Conservation (phyloP, 352 stramenopile genomes). For the Globisporangium uncinulatum region DNA sequence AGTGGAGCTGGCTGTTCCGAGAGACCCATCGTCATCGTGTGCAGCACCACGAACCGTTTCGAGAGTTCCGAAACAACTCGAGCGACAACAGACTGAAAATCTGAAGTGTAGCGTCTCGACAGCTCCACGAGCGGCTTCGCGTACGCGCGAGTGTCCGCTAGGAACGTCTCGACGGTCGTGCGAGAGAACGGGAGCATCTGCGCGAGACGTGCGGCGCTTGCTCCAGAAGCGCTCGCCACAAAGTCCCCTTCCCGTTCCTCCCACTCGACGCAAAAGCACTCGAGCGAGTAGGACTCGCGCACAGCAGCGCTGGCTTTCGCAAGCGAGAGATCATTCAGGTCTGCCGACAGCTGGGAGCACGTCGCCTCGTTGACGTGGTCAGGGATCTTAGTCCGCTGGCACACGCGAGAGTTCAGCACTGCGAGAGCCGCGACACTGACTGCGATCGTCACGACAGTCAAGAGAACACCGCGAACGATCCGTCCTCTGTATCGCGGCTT, state of each 20-base stretch:
- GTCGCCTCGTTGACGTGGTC: slow-evolving; percentile 1
- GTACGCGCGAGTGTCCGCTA: slow-evolving; percentile 19
- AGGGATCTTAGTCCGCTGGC: not conserved
- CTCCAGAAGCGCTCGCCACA: slow-evolving; percentile 17
- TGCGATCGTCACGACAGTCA: not conserved
- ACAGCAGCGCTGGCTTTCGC: slow-evolving; percentile 20
- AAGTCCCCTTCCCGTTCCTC: slow-evolving; percentile 27
- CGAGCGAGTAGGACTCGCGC: slow-evolving; percentile 21
- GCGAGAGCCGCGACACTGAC: not conserved
- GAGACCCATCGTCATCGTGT: not conserved
- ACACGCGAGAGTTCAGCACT: slow-evolving; percentile 1
- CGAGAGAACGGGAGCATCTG: slow-evolving; percentile 40
- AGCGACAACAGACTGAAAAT: slow-evolving; percentile 23
- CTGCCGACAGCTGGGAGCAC: slow-evolving; percentile 21
- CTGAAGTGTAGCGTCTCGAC: slow-evolving; percentile 16
- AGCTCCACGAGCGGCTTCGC: slow-evolving; percentile 32
- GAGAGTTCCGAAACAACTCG: slow-evolving; percentile 9
- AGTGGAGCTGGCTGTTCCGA: not conserved
- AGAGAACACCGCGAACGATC: slow-evolving; percentile 9
- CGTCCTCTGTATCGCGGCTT: slow-evolving; percentile 1
- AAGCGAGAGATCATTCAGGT: slow-evolving; percentile 30
- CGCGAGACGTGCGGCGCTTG: slow-evolving; percentile 19
- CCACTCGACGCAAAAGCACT: slow-evolving; percentile 45
- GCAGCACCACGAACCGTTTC: not conserved
- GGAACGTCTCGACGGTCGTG: not conserved